These are phyloP conservation scores for Grosmannia huntii DNA, from an alignment of 2,329 filamentous ascomycete species.

Conservation along the genomic window DNA sequence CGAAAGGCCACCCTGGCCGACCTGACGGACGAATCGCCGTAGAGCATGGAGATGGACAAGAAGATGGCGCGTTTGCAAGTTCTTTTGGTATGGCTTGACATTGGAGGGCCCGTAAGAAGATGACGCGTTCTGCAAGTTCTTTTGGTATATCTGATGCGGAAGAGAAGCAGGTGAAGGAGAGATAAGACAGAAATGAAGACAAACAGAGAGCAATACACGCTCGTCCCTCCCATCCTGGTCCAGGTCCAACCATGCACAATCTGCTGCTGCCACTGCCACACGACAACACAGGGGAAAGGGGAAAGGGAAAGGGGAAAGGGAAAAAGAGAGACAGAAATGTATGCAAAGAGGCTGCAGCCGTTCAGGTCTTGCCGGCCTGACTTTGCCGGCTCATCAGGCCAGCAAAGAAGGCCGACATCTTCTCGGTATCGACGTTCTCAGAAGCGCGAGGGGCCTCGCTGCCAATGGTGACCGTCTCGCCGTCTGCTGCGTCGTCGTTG, in stretches of 20 bases:
- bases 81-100: not conserved
- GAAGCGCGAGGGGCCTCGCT: conserved; percentile 5
- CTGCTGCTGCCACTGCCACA: not conserved
- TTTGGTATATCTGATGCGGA: not conserved
- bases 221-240: not conserved
- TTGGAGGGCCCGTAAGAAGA: not conserved
- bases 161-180: not conserved
- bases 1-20: conserved; percentile 11
- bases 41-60: too few species aligned
- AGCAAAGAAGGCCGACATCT: conserved; percentile 46
- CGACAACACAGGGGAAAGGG: not conserved
- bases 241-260: not conserved
- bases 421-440: conserved; percentile 38
- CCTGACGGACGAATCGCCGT: conserved; percentile 1
- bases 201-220: not conserved
- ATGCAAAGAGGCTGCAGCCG: not conserved
- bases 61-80: not conserved
- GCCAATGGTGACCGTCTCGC: not conserved
- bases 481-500: conserved; percentile 7
- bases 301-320: not conserved
- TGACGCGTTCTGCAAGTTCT: not conserved
- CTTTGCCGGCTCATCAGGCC: conserved; percentile 40
- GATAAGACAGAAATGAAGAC: not conserved
- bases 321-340: not conserved
- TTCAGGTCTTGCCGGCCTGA: conserved; percentile 9